These are phyloP conservation scores for Tolypocladium nubicola DNA, from an alignment of 2,329 filamentous ascomycete species.

Conservation along the genomic window DNA sequence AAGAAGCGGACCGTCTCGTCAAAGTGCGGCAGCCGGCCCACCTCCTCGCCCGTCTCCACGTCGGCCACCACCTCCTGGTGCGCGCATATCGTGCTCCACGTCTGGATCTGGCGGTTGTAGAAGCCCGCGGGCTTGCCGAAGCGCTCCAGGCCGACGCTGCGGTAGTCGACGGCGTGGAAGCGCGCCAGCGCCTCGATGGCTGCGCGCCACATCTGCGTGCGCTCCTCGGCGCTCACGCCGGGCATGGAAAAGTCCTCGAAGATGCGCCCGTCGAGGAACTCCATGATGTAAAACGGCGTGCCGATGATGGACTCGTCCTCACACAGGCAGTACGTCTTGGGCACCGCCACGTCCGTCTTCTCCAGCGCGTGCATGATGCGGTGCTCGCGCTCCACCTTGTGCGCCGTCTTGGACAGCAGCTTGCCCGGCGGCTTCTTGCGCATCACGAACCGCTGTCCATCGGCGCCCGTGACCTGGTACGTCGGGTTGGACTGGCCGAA, in stretches of 20 bases:
- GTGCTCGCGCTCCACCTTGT: constrained; percentile 94
- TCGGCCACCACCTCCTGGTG: constrained; percentile 70
- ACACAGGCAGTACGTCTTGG: constrained; percentile 74
- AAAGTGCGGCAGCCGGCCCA: constrained; percentile 78
- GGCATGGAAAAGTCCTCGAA: constrained; percentile 83
- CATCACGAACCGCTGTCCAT: constrained; percentile 69
- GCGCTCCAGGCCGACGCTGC: constrained; percentile 52
- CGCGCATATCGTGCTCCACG: constrained; percentile 67
- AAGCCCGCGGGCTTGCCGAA: constrained; percentile 72
- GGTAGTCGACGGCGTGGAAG: constrained; percentile 66
- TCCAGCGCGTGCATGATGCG: constrained; percentile 77
- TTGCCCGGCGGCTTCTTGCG: constrained; percentile 97
- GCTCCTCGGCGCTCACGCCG: constrained; percentile 54
- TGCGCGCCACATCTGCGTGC: constrained; percentile 74
- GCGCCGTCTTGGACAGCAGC: constrained; percentile 85
- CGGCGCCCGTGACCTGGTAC: constrained; percentile 72
- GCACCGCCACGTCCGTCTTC: constrained; percentile 73
- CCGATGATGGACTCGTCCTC: constrained; percentile 72
- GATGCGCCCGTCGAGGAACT: constrained; percentile 86
- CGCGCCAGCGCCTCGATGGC: constrained; percentile 75
- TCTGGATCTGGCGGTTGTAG: constrained; percentile 76
- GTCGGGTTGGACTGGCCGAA: constrained; percentile 98
- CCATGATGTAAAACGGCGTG: constrained; percentile 95
- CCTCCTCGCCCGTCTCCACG: constrained; percentile 61
- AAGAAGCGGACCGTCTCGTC: constrained; percentile 74